These are phyloP conservation scores for Solanum chilense DNA, from an alignment of 257 asterid species.

Conservation along the genomic window DNA sequence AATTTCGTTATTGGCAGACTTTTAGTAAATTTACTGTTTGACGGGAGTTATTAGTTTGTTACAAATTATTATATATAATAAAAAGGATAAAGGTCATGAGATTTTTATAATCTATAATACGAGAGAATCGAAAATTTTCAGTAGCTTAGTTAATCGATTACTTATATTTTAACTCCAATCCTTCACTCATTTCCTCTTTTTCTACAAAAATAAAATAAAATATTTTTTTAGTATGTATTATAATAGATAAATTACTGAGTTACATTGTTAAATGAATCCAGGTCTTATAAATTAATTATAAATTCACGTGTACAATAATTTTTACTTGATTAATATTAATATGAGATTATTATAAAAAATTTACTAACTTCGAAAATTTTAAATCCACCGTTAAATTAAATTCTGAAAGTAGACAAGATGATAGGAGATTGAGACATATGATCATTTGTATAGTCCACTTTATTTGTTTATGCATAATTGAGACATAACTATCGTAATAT, in stretches of 20 bases:
- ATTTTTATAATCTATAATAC: neutral
- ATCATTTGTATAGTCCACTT: neutral
- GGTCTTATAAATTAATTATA: neutral
- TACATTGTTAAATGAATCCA: neutral
- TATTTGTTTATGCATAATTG: neutral
- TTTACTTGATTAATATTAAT: neutral
- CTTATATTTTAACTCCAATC: neutral
- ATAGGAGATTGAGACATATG: neutral
- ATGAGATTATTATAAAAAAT: neutral
- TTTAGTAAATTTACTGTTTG: neutral
- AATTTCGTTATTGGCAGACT: neutral
- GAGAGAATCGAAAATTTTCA: fast-evolving
- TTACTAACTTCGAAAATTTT: neutral
- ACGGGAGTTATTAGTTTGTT: neutral
- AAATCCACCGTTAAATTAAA: neutral
- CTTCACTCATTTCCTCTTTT: neutral
- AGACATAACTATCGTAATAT: neutral
- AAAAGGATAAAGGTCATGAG: neutral
- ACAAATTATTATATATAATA: neutral
- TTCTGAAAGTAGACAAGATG: neutral
- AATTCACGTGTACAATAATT: neutral
- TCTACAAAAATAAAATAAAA: neutral
- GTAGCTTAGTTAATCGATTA: fast-evolving
- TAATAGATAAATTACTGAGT: neutral
- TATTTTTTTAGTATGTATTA: neutral